Conservation (phyloP, 2,329 filamentous ascomycete genomes). For the Fusarium siculi region DNA sequence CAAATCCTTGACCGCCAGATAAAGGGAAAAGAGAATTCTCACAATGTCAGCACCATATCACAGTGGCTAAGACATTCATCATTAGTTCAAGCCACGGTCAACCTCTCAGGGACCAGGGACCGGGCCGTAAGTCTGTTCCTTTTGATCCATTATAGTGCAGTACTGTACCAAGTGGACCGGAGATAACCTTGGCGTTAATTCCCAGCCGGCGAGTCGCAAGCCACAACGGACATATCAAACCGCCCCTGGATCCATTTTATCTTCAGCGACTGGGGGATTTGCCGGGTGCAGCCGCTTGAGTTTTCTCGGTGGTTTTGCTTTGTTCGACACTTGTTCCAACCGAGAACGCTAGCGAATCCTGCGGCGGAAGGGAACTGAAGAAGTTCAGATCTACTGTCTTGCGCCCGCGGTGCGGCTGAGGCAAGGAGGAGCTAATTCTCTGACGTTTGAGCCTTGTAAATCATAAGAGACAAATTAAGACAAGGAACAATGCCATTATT, state of each 20-base stretch:
- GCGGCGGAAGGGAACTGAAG: background rate
- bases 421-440: background rate
- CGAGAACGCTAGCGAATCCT: background rate
- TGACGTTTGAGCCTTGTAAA: background rate
- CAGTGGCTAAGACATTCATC: background rate
- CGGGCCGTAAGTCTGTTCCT: slow-evolving; percentile 10
- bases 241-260: background rate
- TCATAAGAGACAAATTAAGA: background rate
- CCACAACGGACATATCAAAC: background rate
- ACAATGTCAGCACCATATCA: background rate
- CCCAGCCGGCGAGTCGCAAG: background rate
- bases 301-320: background rate
- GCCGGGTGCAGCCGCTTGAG: background rate
- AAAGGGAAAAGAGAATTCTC: background rate
- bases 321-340: background rate
- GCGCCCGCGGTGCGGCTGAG: background rate
- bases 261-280: background rate
- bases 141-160: too few relatives aligned
- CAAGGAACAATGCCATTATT: background rate
- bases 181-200: background rate
- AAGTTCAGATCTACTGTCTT: background rate
- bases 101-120: background rate
- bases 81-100: background rate
- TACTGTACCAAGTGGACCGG: slow-evolving; percentile 6
- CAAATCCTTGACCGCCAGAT: background rate